Evolutionary conservation across 139 green algal species (phyloP), one percentile per base, ranked within the genome.

Genomic region (Chlorella sp.): DNA sequence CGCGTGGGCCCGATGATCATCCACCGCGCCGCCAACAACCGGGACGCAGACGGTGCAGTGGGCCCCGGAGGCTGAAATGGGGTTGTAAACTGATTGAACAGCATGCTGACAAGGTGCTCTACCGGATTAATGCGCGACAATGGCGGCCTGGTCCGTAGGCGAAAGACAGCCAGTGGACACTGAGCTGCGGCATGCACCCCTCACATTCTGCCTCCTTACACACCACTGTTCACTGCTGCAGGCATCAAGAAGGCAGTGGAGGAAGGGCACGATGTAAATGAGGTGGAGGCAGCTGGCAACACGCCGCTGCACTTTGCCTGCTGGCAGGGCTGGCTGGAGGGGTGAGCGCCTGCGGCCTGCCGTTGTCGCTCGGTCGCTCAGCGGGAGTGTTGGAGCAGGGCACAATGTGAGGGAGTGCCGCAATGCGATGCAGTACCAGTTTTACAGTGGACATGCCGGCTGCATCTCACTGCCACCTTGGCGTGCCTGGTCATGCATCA

Each of bases 271-370:
- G 86, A 96, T 76, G 93, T 98, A 38, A 99, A 98, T 82, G 94
- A 99, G 87, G 96, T 99, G 46, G 96, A 98, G 81, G 96, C 86
- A 16, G 95, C 96, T 2, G 96, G 96, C 38, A 97, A 97, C 90
- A 98, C 95, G 13, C 94, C 96, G 0, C 85, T 98, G 51, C 94
- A 98, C 85, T 85, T 76, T 83, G 94, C 93, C 19, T 95, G 95
- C 1, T 99, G 93, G 73, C 90, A 96, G 73, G 95, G 94, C 69
- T 98, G 96, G 96, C 40, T 86, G 17, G 92, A 97, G 85, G 96
- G 96, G 30, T 85, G 69, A 36, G 81, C 36, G n/a, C 5, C 67
- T 73, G 34, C 36, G n/a, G n/a, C n/a, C n/a, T n/a, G n/a, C n/a
- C n/a, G n/a, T n/a, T n/a, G n/a, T 40, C 44, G 44, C 17, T 14